A percentile compares a stretch with the other conserved stretches of the same genome.
Evolutionary conservation across 176 grass and related monocot species (phyloP).

Genomic region (Neostapfia colusana): DNA sequence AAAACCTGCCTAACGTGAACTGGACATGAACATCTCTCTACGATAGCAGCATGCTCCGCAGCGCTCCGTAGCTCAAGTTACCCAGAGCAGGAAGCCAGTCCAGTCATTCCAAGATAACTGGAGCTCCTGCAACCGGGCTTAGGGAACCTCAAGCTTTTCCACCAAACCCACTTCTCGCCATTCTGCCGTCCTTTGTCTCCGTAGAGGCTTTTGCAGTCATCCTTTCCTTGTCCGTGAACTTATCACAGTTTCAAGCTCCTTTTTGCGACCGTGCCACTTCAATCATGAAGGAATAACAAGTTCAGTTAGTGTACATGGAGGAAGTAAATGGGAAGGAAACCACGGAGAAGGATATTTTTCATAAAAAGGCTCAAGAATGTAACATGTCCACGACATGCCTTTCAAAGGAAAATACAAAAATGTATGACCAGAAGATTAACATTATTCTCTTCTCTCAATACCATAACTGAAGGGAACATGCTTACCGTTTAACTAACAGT

Average conservation of each 20-base stretch:
- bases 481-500: no score
- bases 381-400: neutral
- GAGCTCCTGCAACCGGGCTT: slow-evolving; percentile 1
- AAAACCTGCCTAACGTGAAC: neutral
- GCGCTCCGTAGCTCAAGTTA: neutral
- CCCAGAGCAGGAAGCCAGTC: neutral
- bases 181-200: neutral
- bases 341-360: neutral
- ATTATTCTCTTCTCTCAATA: slow-evolving; percentile 3
- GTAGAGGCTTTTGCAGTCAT: neutral
- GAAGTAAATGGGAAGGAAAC: neutral
- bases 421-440: neutral
- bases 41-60: neutral
- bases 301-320: slow-evolving; percentile 6
- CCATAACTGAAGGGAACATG: neutral
- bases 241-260: slow-evolving; percentile 44
- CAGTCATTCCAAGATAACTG: slow-evolving; percentile 22
- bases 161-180: slow-evolving; percentile 9
- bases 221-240: slow-evolving; percentile 19
- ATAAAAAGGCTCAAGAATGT: neutral
- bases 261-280: slow-evolving; percentile 47
- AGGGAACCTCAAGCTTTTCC: neutral
- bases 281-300: neutral
- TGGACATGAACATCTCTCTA: no score
- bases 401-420: no score